A percentile compares a stretch with the other conserved stretches of the same genome.
phyloP scores from a whole-genome alignment of 2,329 filamentous ascomycete species.

The Botrytis porri region DNA sequence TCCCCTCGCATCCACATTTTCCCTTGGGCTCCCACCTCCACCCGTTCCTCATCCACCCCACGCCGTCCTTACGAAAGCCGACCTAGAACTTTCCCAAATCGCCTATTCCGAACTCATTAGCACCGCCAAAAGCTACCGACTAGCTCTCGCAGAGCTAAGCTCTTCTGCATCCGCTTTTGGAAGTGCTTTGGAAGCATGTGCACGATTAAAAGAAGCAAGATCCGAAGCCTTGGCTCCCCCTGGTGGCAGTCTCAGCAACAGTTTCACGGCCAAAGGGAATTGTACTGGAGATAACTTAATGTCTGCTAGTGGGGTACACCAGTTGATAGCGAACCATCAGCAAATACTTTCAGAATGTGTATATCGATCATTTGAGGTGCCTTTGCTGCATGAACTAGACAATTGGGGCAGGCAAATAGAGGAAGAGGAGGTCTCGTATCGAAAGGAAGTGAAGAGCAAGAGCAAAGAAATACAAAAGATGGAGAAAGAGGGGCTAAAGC shows the following conservation, averaged over 20 bases:
- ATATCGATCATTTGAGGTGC: constrained; percentile 66
- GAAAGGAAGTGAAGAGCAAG: constrained; percentile 52
- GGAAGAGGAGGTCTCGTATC: constrained; percentile 62
- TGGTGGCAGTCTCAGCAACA: constrained; percentile 36
- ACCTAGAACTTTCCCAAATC: constrained; percentile 60
- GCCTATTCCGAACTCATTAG: constrained; percentile 61
- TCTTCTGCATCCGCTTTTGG: constrained; percentile 62
- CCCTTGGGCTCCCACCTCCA: constrained; percentile 59
- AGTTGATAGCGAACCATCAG: constrained; percentile 67
- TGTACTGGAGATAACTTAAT: constrained; percentile 64
- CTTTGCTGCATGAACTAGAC: constrained; percentile 66
- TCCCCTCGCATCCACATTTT: constrained; percentile 52
- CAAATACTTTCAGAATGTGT: constrained; percentile 68
- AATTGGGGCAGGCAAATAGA: constrained; percentile 61
- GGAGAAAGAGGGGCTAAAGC: constrained; percentile 62
- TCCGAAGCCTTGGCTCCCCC: constrained; percentile 52
- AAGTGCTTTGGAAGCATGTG: constrained; percentile 63
- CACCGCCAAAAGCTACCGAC: constrained; percentile 61
- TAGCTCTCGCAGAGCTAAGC: constrained; percentile 59
- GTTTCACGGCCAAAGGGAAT: constrained; percentile 48
- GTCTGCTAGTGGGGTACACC: constrained; percentile 61
- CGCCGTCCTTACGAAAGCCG: constrained; percentile 59
- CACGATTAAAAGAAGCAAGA: constrained; percentile 64
- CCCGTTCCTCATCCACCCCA: constrained; percentile 57
- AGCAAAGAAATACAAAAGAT: constrained; percentile 59